Evolutionary conservation across 768 basidiomycete genomes (phyloP), one percentile per base, ranked within the genome.

Genomic region (Trametes cingulata): DNA sequence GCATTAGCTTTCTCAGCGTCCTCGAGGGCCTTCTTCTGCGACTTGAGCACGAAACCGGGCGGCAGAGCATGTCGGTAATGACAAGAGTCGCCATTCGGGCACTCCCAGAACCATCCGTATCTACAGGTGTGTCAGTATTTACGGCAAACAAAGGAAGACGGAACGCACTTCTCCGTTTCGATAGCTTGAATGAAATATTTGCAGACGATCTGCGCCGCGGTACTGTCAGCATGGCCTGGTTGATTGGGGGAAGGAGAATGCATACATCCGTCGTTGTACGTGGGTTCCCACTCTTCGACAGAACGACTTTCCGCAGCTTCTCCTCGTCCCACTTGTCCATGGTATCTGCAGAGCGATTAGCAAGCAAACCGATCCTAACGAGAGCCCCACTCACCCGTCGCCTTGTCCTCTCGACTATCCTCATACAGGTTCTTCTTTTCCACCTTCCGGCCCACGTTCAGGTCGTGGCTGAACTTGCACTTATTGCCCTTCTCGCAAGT

Each of bases 301-400:
- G 66, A 1, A 98, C 93, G 56, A 98, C 97, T n/a, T 76, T 85
- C 39, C 85, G 81, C 57, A 99, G 78, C 75, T 98, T 98, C 69
- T 88, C 94, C 61, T 98, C 91, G 74, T 97, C 94, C 97, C 97
- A 99, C 62, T 79, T 86, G 67, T 97, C 95, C 97, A 98, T 98
- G 12, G 93, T 95, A 76, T 98, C 95, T 95, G 58, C 33, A 33
- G 9, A 13, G 20, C 46, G 0, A 39, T 46, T 8, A 53, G 19
- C 22, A 4, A 37, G 14, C 1, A 10, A 3, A 24, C 9, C 4
- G 19, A 6, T 13, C 17, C 9, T 39, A 40, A 15, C 19, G 7
- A 9, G 29, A 27, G n/a, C n/a, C n/a, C 7, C 10, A 76, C 83
- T 25, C 62, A 91, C 93, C 92, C 51, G 76, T 73, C 67, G 82